These are phyloP conservation scores for Panicum virgatum DNA, from an alignment of 202 grass and related monocot genomes.

Conservation along the genomic window DNA sequence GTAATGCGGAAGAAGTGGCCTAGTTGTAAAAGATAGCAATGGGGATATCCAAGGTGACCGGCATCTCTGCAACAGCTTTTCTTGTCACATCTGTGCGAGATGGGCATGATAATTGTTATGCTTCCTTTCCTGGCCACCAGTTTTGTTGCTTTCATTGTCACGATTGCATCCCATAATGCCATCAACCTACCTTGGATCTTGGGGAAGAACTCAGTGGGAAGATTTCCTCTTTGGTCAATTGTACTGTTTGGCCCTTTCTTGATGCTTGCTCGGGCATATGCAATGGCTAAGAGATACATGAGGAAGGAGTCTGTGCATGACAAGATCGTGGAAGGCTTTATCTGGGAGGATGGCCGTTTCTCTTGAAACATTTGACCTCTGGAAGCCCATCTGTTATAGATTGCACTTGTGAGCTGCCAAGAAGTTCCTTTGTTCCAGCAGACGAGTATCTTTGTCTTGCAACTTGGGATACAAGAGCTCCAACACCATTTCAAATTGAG, in stretches of 20 bases:
- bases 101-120: conserved; percentile 33
- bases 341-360: conserved; percentile 75
- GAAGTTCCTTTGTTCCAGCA: conserved; percentile 50
- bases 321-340: conserved; percentile 74
- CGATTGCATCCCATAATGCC: conserved; percentile 63
- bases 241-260: conserved; percentile 79
- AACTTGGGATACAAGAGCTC: conserved; percentile 76
- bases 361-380: conserved; percentile 65
- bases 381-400: conserved; percentile 70
- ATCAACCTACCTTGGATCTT: conserved; percentile 82
- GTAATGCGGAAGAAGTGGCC: not conserved
- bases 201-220: conserved; percentile 69
- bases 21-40: conserved; percentile 17
- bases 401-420: conserved; percentile 81
- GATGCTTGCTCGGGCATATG: conserved; percentile 52
- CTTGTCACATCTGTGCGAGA: conserved; percentile 47
- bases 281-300: conserved; percentile 70
- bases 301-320: conserved; percentile 61
- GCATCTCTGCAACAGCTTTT: conserved; percentile 51
- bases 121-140: conserved; percentile 51
- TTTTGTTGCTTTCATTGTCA: conserved; percentile 52
- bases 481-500: conserved; percentile 67
- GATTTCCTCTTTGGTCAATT: conserved; percentile 70
- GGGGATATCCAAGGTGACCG: conserved; percentile 78
- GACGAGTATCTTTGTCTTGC: conserved; percentile 77